Percentiles rank a stretch among this genome's conserved stretches.
These are phyloP conservation scores for Teratosphaeria gauchensis DNA, from an alignment of 2,329 filamentous ascomycete species.

Conservation along the genomic window DNA sequence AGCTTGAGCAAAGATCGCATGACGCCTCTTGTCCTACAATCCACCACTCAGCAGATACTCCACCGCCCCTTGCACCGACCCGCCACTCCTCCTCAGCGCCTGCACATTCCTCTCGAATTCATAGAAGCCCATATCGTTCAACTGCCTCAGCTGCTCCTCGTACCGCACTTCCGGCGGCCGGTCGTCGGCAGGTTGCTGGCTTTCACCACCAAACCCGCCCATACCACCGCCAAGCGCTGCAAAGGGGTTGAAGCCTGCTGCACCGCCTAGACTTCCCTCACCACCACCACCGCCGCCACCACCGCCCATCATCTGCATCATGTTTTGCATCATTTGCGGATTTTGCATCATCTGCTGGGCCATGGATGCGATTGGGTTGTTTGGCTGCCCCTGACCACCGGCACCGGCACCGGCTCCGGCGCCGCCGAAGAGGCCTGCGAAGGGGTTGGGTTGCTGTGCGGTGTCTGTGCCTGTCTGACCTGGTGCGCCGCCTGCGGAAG, in stretches of 20 bases:
- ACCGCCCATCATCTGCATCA: slow-evolving; percentile 45
- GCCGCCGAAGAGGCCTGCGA: slow-evolving; percentile 52
- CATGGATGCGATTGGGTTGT: slow-evolving; percentile 42
- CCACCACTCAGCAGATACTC: slow-evolving; percentile 50
- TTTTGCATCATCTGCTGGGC: slow-evolving; percentile 45
- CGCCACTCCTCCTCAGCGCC: slow-evolving; percentile 77
- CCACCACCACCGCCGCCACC: slow-evolving; percentile 6
- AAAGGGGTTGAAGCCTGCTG: slow-evolving; percentile 38
- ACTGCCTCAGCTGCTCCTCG: slow-evolving; percentile 75
- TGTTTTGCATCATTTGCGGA: slow-evolving; percentile 45
- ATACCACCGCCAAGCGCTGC: slow-evolving; percentile 29
- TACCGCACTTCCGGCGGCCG: slow-evolving; percentile 91
- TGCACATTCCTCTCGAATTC: slow-evolving; percentile 91
- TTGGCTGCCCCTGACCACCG: slow-evolving; percentile 18
- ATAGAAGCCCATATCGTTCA: slow-evolving; percentile 98
- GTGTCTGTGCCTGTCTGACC: slow-evolving; percentile 19
- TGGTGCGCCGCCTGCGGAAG: slow-evolving; percentile 11
- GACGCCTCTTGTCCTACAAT: no score
- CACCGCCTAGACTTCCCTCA: slow-evolving; percentile 16
- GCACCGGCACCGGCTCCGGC: slow-evolving; percentile 12
- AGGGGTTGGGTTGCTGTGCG: slow-evolving; percentile 49
- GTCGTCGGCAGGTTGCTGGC: slow-evolving; percentile 57
- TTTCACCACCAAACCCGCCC: slow-evolving; percentile 21
- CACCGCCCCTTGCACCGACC: slow-evolving; percentile 86
- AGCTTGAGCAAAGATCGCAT: no score